Percentiles rank a stretch among this genome's conserved stretches.
Evolutionary conservation across 116 monocot species (phyloP).

Genomic region (Phalaenopsis hybrid): DNA sequence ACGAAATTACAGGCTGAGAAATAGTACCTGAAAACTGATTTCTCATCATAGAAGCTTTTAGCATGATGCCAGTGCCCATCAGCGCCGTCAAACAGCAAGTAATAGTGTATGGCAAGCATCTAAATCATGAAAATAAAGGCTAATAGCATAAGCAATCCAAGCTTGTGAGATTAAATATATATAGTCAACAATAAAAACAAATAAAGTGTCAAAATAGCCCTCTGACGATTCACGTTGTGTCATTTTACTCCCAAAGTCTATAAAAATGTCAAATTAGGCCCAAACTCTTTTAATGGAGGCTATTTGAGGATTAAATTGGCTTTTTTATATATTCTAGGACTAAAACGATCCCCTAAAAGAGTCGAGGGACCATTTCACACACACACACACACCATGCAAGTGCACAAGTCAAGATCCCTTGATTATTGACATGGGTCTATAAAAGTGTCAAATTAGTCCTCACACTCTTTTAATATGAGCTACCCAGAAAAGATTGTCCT

Average conservation of each 20-base stretch:
- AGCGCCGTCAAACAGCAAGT: conserved; percentile 85
- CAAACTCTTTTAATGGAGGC: too few relatives aligned
- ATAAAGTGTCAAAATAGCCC: too few relatives aligned
- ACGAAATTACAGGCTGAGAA: not conserved
- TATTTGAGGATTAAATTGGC: too few relatives aligned
- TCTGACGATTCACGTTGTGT: too few relatives aligned
- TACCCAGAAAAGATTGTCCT: too few relatives aligned
- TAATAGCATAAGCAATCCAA: not conserved
- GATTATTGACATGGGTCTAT: not conserved
- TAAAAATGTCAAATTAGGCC: too few relatives aligned
- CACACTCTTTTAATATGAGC: too few relatives aligned
- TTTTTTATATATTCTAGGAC: too few relatives aligned
- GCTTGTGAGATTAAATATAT: not conserved
- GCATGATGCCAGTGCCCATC: conserved; percentile 71
- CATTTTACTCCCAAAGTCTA: too few relatives aligned
- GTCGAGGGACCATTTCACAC: too few relatives aligned
- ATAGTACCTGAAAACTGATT: conserved; percentile 76
- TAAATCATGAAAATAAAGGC: conserved; percentile 17
- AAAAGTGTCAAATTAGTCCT: too few relatives aligned
- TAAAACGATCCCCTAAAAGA: too few relatives aligned
- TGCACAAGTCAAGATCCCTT: not conserved
- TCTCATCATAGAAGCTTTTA: conserved; percentile 58
- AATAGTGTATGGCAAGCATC: conserved; percentile 96
- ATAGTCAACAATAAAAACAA: not conserved
- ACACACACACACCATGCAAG: not conserved